Conservation (phyloP, 1,284 basidiomycete species). For the Trametes versicolor region DNA sequence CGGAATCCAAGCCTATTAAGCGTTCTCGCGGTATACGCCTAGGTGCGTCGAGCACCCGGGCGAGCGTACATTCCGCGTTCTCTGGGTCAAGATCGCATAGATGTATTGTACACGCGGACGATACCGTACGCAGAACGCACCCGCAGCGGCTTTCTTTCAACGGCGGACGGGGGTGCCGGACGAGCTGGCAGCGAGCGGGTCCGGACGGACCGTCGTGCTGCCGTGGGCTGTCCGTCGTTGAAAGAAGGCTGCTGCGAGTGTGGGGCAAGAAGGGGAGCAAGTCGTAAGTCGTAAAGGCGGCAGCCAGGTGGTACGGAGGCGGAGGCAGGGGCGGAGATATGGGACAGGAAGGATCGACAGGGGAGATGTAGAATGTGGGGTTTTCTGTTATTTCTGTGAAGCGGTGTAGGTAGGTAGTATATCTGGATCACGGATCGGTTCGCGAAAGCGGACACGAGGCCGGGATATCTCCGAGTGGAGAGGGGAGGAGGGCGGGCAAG, state of each 20-base stretch:
- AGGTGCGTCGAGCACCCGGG: no score
- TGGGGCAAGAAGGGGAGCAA: neutral
- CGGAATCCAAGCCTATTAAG: no score
- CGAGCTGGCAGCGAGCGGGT: no score
- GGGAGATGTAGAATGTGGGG: neutral
- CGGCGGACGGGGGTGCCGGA: no score
- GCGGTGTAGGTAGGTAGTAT: no score
- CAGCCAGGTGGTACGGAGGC: neutral
- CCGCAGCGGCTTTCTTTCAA: neutral
- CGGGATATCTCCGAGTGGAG: neutral
- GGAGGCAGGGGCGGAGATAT: no score
- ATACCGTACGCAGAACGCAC: neutral
- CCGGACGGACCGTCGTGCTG: no score
- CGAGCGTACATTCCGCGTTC: neutral
- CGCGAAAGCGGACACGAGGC: no score
- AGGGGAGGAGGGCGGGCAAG: neutral
- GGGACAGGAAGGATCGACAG: neutral
- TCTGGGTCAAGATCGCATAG: neutral
- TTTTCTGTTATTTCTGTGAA: neutral
- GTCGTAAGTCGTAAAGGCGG: neutral
- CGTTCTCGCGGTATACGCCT: no score
- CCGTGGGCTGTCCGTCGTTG: no score
- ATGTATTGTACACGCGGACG: neutral
- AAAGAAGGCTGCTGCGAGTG: no score
- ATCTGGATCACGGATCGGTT: neutral